Evolutionary conservation across 257 asterid genomes (phyloP).

Genomic region (Craterostigma plantagineum): DNA sequence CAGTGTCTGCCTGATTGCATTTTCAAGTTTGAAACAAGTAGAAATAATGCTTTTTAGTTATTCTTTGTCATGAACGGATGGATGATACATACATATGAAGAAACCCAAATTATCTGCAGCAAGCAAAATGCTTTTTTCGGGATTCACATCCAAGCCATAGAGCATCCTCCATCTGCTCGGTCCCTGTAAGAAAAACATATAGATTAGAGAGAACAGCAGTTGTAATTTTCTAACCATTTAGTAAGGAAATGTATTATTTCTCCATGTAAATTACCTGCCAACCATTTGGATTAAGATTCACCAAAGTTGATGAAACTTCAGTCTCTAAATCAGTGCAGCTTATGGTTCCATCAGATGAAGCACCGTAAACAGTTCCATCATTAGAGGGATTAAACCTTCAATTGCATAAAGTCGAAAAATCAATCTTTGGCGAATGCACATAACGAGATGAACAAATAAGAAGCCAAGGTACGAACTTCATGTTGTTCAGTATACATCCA

Average conservation of each 20-base stretch:
- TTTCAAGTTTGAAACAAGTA: no score
- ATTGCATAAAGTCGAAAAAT: neutral
- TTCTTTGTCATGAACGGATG: slow-evolving; percentile 6
- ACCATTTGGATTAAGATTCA: slow-evolving; percentile 86
- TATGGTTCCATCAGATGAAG: slow-evolving; percentile 90
- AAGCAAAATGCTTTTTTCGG: slow-evolving; percentile 48
- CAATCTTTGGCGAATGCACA: slow-evolving; percentile 5
- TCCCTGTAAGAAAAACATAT: slow-evolving; percentile 36
- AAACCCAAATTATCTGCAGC: slow-evolving; percentile 82
- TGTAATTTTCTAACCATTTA: neutral
- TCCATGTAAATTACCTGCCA: slow-evolving; percentile 52
- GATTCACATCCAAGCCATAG: slow-evolving; percentile 77
- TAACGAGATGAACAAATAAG: slow-evolving; percentile 1
- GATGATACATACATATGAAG: slow-evolving; percentile 42
- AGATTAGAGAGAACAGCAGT: neutral
- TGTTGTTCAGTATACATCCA: slow-evolving; percentile 68
- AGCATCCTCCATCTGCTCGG: slow-evolving; percentile 86
- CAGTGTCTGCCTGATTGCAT: no score
- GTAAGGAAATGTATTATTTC: neutral
- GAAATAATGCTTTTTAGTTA: neutral
- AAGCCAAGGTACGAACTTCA: slow-evolving; percentile 46
- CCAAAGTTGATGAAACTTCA: slow-evolving; percentile 52
- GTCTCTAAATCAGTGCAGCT: slow-evolving; percentile 89
- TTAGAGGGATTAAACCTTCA: slow-evolving; percentile 54
- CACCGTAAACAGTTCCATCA: slow-evolving; percentile 70